Evolutionary conservation across 2,329 filamentous ascomycete genomes (phyloP).

Genomic region (Arthrobotrys pseudoclavata): DNA sequence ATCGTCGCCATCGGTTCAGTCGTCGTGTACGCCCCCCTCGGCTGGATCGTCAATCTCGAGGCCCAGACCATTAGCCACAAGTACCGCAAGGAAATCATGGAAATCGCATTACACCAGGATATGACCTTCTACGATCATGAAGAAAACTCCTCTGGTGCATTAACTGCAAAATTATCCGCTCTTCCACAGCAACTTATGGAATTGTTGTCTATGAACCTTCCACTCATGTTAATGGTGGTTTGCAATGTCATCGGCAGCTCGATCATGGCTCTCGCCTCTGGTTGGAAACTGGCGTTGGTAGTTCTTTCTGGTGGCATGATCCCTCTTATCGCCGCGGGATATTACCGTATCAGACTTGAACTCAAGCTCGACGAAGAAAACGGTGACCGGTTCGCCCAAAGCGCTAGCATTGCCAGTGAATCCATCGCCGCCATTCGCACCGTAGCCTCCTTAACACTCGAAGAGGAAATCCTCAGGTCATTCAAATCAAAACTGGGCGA

Average conservation of each 20-base stretch:
- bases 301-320: constrained; percentile 69
- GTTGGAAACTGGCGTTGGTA: constrained; percentile 71
- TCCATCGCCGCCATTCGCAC: constrained; percentile 70
- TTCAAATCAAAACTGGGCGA: constrained; percentile 40
- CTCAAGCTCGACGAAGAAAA: constrained; percentile 69
- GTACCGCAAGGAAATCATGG: constrained; percentile 65
- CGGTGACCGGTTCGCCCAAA: constrained; percentile 68
- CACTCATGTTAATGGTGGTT: constrained; percentile 69
- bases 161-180: constrained; percentile 64
- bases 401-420: constrained; percentile 70
- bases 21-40: constrained; percentile 53
- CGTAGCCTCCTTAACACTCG: constrained; percentile 69
- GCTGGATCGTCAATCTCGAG: constrained; percentile 60
- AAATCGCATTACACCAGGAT: constrained; percentile 70
- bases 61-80: constrained; percentile 46
- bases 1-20: constrained; percentile 72
- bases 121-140: constrained; percentile 61
- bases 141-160: constrained; percentile 64
- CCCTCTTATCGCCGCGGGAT: constrained; percentile 68
- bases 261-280: constrained; percentile 68
- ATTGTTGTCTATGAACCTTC: constrained; percentile 70
- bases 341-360: constrained; percentile 70
- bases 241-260: constrained; percentile 69
- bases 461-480: constrained; percentile 66
- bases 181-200: constrained; percentile 69